Conservation (phyloP, 1,284 basidiomycete genomes). For the Cryptococcus floricola region DNA sequence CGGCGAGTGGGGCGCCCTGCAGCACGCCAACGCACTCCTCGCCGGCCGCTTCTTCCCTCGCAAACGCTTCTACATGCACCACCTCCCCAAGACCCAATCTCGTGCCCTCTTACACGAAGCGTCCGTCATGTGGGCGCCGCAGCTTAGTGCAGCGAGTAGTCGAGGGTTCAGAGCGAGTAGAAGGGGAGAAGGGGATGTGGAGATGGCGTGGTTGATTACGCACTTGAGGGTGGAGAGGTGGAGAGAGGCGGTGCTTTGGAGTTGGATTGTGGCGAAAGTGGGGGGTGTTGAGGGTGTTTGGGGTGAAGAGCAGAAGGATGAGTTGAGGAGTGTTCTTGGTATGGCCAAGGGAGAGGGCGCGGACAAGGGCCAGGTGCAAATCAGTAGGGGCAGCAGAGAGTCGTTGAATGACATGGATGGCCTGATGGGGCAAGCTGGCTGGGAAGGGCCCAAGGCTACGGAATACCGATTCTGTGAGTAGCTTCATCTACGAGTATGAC, state of each 20-base stretch:
- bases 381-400: slow-evolving; percentile 11
- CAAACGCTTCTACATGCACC: slow-evolving; percentile 34
- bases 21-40: slow-evolving; percentile 33
- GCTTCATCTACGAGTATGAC: not conserved
- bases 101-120: slow-evolving; percentile 31
- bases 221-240: slow-evolving; percentile 41
- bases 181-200: slow-evolving; percentile 34
- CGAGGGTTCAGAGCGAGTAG: slow-evolving; percentile 35
- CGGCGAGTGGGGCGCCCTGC: slow-evolving; percentile 44
- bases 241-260: slow-evolving; percentile 43
- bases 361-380: slow-evolving; percentile 1
- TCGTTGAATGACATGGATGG: slow-evolving; percentile 27
- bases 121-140: slow-evolving; percentile 32
- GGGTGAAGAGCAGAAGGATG: slow-evolving; percentile 21
- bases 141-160: slow-evolving; percentile 25
- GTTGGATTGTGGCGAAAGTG: slow-evolving; percentile 33
- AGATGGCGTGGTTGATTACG: slow-evolving; percentile 36
- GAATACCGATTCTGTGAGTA: slow-evolving; percentile 29
- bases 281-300: slow-evolving; percentile 33
- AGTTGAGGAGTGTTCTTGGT: slow-evolving; percentile 21
- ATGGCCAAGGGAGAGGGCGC: slow-evolving; percentile 11
- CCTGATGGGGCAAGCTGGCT: slow-evolving; percentile 19
- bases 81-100: slow-evolving; percentile 37
- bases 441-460: slow-evolving; percentile 25
- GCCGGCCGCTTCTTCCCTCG: slow-evolving; percentile 28